Evolutionary conservation across 345 rosid species (phyloP).

Genomic region (Fremontodendron californicum): DNA sequence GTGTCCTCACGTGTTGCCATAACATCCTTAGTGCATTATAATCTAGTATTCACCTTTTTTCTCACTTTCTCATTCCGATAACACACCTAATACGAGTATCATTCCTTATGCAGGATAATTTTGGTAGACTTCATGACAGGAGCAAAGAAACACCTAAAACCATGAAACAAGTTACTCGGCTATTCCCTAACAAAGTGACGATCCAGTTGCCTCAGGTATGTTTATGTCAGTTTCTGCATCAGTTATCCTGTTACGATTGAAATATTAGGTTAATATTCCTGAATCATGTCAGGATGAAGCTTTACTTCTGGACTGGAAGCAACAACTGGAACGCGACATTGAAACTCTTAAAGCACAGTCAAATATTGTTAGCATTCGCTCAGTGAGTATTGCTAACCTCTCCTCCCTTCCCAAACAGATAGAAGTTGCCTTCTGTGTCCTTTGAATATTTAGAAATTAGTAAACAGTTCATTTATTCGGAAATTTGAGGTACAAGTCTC

Average conservation of each 20-base stretch:
- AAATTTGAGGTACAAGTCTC: not conserved
- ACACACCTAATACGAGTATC: not conserved
- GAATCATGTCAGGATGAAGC: slow-evolving; percentile 64
- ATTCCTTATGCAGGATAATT: slow-evolving; percentile 65
- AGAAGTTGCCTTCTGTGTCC: not conserved
- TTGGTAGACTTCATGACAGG: slow-evolving; percentile 82
- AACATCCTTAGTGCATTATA: not conserved
- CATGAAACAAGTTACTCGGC: slow-evolving; percentile 82
- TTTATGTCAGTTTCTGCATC: not conserved
- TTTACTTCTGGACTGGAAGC: slow-evolving; percentile 94
- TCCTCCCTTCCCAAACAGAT: not conserved
- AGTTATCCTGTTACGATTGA: slow-evolving; percentile 2
- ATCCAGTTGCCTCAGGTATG: slow-evolving; percentile 94
- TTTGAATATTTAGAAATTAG: not conserved
- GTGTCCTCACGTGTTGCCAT: not conserved
- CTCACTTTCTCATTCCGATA: not conserved
- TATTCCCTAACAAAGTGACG: slow-evolving; percentile 93
- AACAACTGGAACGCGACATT: slow-evolving; percentile 80
- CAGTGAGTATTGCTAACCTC: slow-evolving; percentile 45
- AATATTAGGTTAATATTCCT: slow-evolving; percentile 24
- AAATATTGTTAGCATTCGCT: slow-evolving; percentile 59
- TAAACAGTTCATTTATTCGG: not conserved
- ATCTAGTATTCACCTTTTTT: not conserved
- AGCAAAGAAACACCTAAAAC: slow-evolving; percentile 86
- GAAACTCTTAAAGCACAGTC: slow-evolving; percentile 86